Conservation (phyloP, 2,329 filamentous ascomycete species). For the Aureobasidium sp. region DNA sequence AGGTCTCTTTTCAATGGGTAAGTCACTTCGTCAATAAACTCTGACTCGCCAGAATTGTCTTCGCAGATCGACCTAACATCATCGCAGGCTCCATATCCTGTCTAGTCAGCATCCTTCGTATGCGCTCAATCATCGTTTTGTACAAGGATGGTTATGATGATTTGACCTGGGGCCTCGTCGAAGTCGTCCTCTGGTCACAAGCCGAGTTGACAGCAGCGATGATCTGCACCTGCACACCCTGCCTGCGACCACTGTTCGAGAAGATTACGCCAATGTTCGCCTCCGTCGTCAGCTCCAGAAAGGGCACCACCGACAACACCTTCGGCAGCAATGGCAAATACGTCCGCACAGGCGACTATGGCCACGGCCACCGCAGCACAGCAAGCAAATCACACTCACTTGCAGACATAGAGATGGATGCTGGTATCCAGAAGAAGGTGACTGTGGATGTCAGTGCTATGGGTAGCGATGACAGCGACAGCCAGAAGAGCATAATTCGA, state of each 20-base stretch:
- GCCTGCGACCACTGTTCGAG: conserved; percentile 9
- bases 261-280: not conserved
- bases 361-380: not conserved
- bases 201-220: conserved; percentile 3
- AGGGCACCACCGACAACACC: not conserved
- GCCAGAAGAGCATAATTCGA: not conserved
- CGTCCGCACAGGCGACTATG: not conserved
- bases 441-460: not conserved
- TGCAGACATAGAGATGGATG: not conserved
- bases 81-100: not conserved
- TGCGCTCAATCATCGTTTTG: conserved; percentile 6
- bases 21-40: not conserved
- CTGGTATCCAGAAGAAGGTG: not conserved
- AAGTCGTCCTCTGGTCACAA: conserved; percentile 6
- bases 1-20: conserved; percentile 40
- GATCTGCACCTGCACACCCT: conserved; percentile 7
- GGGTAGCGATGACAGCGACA: not conserved
- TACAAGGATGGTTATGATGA: not conserved
- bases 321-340: not conserved
- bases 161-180: conserved; percentile 4
- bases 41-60: not conserved
- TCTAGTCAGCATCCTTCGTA: conserved; percentile 6
- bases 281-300: not conserved
- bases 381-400: not conserved
- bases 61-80: not conserved